A percentile compares a stretch with the other conserved stretches of the same genome.
These are phyloP conservation scores for Picochlorum sp. DNA, from an alignment of 139 green algal genomes.

Conservation along the genomic window DNA sequence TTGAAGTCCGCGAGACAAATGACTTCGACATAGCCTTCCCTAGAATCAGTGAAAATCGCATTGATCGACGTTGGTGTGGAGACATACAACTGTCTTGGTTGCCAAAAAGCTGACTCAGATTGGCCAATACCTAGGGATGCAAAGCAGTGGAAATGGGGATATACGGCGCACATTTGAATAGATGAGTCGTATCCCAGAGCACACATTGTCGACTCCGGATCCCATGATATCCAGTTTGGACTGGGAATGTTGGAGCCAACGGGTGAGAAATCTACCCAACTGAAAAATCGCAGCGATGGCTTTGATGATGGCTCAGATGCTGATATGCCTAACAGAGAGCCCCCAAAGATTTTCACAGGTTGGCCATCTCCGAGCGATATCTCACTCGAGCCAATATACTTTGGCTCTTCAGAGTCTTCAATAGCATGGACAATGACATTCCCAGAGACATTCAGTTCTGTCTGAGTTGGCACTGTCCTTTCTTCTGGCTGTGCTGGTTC, in stretches of 20 bases:
- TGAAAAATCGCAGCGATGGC: constrained; percentile 23
- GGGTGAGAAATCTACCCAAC: constrained; percentile 22
- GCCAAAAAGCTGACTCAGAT: constrained; percentile 32
- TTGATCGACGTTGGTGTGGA: constrained; percentile 23
- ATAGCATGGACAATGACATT: constrained; percentile 17
- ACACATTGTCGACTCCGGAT: constrained; percentile 36
- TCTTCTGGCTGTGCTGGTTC: constrained; percentile 12
- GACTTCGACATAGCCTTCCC: constrained; percentile 21
- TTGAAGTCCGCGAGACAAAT: constrained; percentile 24
- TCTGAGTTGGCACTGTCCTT: background rate
- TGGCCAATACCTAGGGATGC: constrained; percentile 26
- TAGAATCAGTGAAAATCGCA: constrained; percentile 30
- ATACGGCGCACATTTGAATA: constrained; percentile 30
- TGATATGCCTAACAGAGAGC: constrained; percentile 24
- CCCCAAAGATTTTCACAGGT: constrained; percentile 28
- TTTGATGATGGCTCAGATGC: constrained; percentile 16
- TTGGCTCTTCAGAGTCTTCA: constrained; percentile 16
- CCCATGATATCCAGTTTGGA: constrained; percentile 33
- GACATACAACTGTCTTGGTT: constrained; percentile 39
- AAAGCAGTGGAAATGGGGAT: constrained; percentile 36
- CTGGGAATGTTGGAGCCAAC: constrained; percentile 24
- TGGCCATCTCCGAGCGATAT: constrained; percentile 15
- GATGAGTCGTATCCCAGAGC: constrained; percentile 36
- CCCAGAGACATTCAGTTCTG: constrained; percentile 7
- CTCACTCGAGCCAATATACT: constrained; percentile 22